Evolutionary conservation across 2,329 filamentous ascomycete genomes (phyloP).

Genomic region (Didymella pomorum): DNA sequence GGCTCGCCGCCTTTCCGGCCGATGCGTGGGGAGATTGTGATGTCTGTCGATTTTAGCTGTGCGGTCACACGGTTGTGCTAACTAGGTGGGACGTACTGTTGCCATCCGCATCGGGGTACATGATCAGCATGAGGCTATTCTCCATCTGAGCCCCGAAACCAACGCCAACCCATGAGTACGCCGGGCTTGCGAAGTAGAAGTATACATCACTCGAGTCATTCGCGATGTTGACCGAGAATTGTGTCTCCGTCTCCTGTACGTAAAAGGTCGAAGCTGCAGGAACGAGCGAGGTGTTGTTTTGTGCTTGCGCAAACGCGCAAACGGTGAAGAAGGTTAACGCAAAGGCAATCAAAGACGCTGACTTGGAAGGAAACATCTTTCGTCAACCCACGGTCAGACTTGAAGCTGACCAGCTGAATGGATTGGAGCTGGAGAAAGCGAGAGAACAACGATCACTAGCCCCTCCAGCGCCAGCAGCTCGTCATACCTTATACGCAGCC

Average conservation of each 20-base stretch:
- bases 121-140: conserved; percentile 55
- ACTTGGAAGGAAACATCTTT: not conserved
- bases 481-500: conserved; percentile 11
- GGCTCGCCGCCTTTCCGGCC: conserved; percentile 49
- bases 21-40: conserved; percentile 51
- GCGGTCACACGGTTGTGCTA: not conserved
- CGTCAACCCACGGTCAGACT: not conserved
- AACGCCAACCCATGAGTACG: conserved; percentile 55
- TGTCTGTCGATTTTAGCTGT: conserved; percentile 28
- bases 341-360: not conserved
- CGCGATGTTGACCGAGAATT: conserved; percentile 48
- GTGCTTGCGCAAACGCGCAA: conserved; percentile 16
- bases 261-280: conserved; percentile 45
- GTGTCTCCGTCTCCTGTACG: conserved; percentile 42
- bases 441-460: not conserved
- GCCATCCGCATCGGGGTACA: conserved; percentile 51
- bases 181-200: conserved; percentile 46
- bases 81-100: conserved; percentile 35
- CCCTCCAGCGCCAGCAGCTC: not conserved
- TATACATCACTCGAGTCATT: conserved; percentile 46
- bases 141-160: conserved; percentile 56
- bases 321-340: not conserved
- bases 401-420: not conserved
- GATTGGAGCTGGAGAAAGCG: not conserved
- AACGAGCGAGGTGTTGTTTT: conserved; percentile 20